Evolutionary conservation across 23 red algal species (phyloP), one percentile per base, ranked within the genome.

Genomic region (Gracilariopsis chorda): DNA sequence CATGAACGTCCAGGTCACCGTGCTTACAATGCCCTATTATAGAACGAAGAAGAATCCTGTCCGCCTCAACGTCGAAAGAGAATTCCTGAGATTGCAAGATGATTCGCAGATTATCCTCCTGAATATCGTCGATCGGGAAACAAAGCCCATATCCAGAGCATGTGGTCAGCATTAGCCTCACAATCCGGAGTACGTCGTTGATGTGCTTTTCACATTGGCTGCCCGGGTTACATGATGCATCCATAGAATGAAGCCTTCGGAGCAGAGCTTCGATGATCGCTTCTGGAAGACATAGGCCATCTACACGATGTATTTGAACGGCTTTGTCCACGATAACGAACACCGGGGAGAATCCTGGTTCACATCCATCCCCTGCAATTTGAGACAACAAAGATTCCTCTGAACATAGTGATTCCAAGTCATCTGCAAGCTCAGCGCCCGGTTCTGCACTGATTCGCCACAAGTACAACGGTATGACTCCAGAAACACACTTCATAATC

Each of bases 241-340:
- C 13, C 37, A 73, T 20, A 16, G 25, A 23, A 13, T 25, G 67
- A 1, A 73, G 36, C n/a, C 32, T 11, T 73, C 17, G 3, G 20
- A 73, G 40, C 32, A 73, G 4, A 25, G 67, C 67, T 13, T 73
- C 67, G 3, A 73, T 20, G 7, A 73, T 1, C 1, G 67, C 67
- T 34, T 47, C 67, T 25, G 67, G 67, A 23, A 46, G 67, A 23
- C 67, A 73, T 28, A 73, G 42, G n/a, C 28, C 40, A 35, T 73
- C 37, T 2, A 73, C n/a, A 42, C 39, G 28, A 44, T 73, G 67
- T 4, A 73, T 36, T 73, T 73, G 67, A 4, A 73, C 32, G 23
- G 67, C 67, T n/a, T 73, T 73, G 12, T 73, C 67, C n/a, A 73
- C n/a, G 47, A 73, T 36, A 73, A 46, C 47, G 67, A 45, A 73